phyloP scores from a whole-genome alignment of 495 filamentous ascomycete genomes.

The Daldinia loculata region DNA sequence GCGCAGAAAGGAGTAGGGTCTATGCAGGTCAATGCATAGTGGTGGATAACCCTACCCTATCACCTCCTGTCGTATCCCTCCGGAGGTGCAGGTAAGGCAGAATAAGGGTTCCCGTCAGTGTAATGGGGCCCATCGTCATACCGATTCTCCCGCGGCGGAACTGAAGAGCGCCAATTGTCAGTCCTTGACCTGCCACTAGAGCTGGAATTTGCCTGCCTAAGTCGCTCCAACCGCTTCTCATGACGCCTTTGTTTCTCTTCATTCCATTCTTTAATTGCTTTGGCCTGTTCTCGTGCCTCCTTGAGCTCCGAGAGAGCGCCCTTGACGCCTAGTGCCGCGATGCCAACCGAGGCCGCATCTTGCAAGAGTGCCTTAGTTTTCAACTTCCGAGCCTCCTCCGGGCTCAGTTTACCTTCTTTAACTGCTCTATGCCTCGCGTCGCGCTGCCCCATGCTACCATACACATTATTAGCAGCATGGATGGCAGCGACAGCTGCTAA shows the following conservation, averaged over 20 bases:
- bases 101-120: constrained; percentile 62
- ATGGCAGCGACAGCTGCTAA: constrained; percentile 89
- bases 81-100: constrained; percentile 55
- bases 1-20: constrained; percentile 3
- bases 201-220: constrained; percentile 43
- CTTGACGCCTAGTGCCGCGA: constrained; percentile 87
- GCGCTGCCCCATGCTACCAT: constrained; percentile 77
- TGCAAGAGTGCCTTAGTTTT: constrained; percentile 77
- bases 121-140: constrained; percentile 58
- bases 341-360: constrained; percentile 80
- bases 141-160: constrained; percentile 46
- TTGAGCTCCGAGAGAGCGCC: constrained; percentile 74
- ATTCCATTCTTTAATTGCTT: constrained; percentile 55
- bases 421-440: constrained; percentile 74
- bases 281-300: constrained; percentile 53
- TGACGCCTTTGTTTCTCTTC: constrained; percentile 53
- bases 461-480: constrained; percentile 83
- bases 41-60: constrained; percentile 27
- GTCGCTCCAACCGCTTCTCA: constrained; percentile 50
- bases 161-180: constrained; percentile 51
- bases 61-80: constrained; percentile 52
- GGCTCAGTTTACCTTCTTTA: constrained; percentile 74
- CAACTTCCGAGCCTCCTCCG: constrained; percentile 76
- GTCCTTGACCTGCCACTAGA: constrained; percentile 50
- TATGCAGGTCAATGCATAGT: constrained; percentile 17